A percentile compares a stretch with the other conserved stretches of the same genome.
Evolutionary conservation across 1,139 yeast genomes (phyloP).

Genomic region (Kodamaea fungicola): DNA sequence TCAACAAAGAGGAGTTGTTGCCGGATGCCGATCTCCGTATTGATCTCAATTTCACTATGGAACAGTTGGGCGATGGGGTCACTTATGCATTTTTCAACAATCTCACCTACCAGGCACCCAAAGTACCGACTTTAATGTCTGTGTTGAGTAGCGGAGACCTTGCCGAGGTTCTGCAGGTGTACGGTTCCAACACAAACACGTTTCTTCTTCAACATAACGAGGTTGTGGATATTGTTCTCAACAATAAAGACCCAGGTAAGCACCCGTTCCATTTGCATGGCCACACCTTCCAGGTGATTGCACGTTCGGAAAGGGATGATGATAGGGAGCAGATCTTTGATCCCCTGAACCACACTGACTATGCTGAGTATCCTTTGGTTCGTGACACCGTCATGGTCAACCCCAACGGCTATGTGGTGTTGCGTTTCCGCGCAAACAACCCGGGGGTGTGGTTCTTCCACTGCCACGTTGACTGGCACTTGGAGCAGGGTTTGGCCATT

Average conservation of each 20-base stretch:
- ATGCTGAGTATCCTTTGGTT: slow-evolving; percentile 59
- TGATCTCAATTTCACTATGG: slow-evolving; percentile 60
- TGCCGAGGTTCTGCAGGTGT: slow-evolving; percentile 47
- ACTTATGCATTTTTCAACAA: slow-evolving; percentile 76
- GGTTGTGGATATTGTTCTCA: slow-evolving; percentile 66
- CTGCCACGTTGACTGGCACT: slow-evolving; percentile 94
- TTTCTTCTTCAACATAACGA: slow-evolving; percentile 60
- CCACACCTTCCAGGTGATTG: slow-evolving; percentile 71
- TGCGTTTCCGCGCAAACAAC: slow-evolving; percentile 72
- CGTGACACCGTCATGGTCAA: slow-evolving; percentile 67
- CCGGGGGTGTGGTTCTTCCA: slow-evolving; percentile 96
- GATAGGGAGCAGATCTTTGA: slow-evolving; percentile 51
- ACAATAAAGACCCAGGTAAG: slow-evolving; percentile 75
- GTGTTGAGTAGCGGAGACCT: slow-evolving; percentile 49
- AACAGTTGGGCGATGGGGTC: slow-evolving; percentile 66
- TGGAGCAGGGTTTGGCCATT: slow-evolving; percentile 80
- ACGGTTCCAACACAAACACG: slow-evolving; percentile 67
- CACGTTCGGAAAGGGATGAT: slow-evolving; percentile 52
- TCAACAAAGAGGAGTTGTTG: slow-evolving; percentile 34
- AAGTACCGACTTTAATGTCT: slow-evolving; percentile 62
- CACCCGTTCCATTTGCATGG: slow-evolving; percentile 97
- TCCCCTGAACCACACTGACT: slow-evolving; percentile 47
- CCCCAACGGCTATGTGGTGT: slow-evolving; percentile 62
- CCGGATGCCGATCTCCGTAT: slow-evolving; percentile 62
- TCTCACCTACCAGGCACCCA: slow-evolving; percentile 58